A percentile compares a stretch with the other conserved stretches of the same genome.
These are phyloP conservation scores for Triticum dicoccoides DNA, from an alignment of 176 grass and related monocot genomes.

Conservation along the genomic window DNA sequence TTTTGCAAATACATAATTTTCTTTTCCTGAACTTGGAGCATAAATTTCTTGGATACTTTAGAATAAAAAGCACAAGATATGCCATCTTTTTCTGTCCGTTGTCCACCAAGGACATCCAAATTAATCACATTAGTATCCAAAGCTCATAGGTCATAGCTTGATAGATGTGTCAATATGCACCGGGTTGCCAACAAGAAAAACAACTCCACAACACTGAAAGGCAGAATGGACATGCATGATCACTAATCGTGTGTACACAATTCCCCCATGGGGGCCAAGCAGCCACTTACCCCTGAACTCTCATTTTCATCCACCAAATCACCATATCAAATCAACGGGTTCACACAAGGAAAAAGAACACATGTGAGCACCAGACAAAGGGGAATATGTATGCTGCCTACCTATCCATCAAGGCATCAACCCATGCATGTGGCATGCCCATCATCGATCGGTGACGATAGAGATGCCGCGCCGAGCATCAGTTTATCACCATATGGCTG, in stretches of 20 bases:
- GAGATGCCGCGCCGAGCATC: not conserved
- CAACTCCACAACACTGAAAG: not conserved
- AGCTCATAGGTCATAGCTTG: not conserved
- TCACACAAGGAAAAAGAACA: not conserved
- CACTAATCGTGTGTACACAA: not conserved
- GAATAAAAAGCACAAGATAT: no score
- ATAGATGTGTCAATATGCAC: not conserved
- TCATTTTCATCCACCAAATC: not conserved
- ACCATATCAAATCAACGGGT: not conserved
- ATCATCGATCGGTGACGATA: not conserved
- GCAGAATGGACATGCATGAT: not conserved
- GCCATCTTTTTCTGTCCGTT: no score
- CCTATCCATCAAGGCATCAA: not conserved
- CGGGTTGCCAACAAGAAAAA: not conserved
- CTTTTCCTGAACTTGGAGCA: no score
- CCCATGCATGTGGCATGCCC: not conserved
- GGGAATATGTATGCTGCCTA: not conserved
- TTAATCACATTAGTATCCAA: not conserved
- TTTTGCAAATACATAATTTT: no score
- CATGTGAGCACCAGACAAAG: not conserved
- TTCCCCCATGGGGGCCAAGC: not conserved
- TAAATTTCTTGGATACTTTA: no score
- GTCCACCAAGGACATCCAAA: no score
- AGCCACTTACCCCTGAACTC: not conserved
- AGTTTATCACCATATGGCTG: not conserved